Conservation (phyloP, 495 filamentous ascomycete species). For the Choiromyces venosus region DNA sequence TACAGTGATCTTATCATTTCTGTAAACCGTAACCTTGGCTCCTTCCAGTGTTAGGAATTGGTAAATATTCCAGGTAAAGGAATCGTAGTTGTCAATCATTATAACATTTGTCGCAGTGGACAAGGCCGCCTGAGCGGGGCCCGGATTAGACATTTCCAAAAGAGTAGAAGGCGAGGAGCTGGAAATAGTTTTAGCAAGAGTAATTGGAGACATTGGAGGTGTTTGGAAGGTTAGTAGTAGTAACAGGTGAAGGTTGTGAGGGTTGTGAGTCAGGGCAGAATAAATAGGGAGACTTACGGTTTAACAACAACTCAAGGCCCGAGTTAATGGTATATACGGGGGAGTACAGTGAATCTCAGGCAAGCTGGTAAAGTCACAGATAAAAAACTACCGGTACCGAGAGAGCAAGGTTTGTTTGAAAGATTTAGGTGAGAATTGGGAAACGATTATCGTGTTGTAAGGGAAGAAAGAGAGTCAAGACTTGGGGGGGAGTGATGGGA, state of each 20-base stretch:
- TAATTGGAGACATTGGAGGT: background rate
- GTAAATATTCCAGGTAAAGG: slow-evolving; percentile 98
- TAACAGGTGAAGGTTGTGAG: no score
- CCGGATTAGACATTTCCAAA: background rate
- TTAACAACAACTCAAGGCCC: background rate
- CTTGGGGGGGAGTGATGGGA: background rate
- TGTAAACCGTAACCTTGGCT: slow-evolving; percentile 76
- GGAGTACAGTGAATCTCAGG: no score
- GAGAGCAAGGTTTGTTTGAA: background rate
- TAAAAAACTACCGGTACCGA: no score
- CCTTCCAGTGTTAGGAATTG: slow-evolving; percentile 95
- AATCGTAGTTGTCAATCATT: slow-evolving; percentile 98
- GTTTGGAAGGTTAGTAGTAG: background rate
- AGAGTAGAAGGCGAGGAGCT: background rate
- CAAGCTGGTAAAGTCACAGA: no score
- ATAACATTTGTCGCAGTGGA: slow-evolving; percentile 80
- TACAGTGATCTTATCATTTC: slow-evolving; percentile 86
- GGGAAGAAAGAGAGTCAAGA: background rate
- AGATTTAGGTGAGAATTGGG: no score
- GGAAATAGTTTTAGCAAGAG: background rate
- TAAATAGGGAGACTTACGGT: background rate
- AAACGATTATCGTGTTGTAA: background rate
- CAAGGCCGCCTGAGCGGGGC: slow-evolving; percentile 49
- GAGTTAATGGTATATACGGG: no score
- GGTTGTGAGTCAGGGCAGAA: background rate